Base-by-base conservation (phyloP, 768 basidiomycete genomes). In the Pholiota conissans region DNA sequence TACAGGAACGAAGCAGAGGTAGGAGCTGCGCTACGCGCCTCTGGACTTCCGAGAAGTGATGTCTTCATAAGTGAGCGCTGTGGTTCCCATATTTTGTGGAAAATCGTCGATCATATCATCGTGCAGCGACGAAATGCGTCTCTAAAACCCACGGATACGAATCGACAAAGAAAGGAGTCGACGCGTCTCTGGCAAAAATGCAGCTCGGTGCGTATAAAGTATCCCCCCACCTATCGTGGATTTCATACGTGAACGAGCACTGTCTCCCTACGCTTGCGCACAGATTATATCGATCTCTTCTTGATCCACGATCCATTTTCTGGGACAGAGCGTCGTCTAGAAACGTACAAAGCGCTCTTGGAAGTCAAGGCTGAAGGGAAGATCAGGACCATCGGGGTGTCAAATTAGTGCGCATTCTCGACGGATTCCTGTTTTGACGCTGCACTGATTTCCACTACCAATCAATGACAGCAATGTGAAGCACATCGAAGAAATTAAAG, bases 251-350 rank as follows among this genome's bases (percentile, higher is more conserved):
- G n/a, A n/a, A n/a, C n/a, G n/a, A n/a, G n/a, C n/a, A n/a, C n/a
- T n/a, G n/a, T n/a, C n/a, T n/a, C n/a, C n/a, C n/a, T n/a, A n/a
- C 16, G 11, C 29, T 20, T 26, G 3, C 10, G n/a, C 57, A 6
- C 50, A 75, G 76, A 75, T 49, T 76, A 77, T 55, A 67, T 71
- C 37, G 69, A 71, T 51, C 61, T 71, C n/a, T 71, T 87, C 71
- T 77, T 94, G 37, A 89, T 93, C 27, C 91, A 94, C 61, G 85
- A 87, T 58, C 86, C 92, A 0, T 70, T 77, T 5, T 81, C 85
- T 16, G 90, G 89, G 5, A 81, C 76, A 18, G 78, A 84, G 57
- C 76, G 74, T 27, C 86, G 92, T 18, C 73, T 93, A n/a, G 81
- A 76, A 20, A 86, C 89, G 0, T 93, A 88, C 74, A 84, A 78